A percentile compares a stretch with the other conserved stretches of the same genome.
Evolutionary conservation across 371 early-diverging fungal species (phyloP).

Genomic region (Mortierella sp.): DNA sequence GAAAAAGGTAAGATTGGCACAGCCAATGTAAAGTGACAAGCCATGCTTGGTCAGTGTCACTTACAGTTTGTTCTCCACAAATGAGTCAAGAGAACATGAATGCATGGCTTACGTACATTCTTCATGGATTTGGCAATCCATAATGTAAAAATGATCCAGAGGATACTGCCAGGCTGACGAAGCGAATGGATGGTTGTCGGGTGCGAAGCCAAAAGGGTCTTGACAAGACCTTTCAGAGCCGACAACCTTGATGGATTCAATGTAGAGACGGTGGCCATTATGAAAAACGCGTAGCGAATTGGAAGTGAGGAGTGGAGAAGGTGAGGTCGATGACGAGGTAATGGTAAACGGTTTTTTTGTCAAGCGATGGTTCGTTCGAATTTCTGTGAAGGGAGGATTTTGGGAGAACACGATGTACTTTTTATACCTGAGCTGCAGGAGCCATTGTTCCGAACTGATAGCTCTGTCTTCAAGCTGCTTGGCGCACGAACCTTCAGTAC

Average conservation of each 20-base stretch:
- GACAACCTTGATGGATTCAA: conserved; percentile 4
- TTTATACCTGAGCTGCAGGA: too few relatives aligned
- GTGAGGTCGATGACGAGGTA: too few relatives aligned
- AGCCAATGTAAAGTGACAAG: not conserved
- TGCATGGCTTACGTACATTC: too few relatives aligned
- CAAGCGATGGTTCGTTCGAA: too few relatives aligned
- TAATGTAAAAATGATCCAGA: conserved; percentile 19
- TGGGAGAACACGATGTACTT: too few relatives aligned
- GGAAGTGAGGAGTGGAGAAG: not conserved
- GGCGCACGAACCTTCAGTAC: not conserved
- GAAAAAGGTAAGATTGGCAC: not conserved
- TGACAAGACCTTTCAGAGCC: not conserved
- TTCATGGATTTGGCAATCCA: conserved; percentile 22
- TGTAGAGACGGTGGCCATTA: conserved; percentile 10
- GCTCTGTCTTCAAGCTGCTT: too few relatives aligned
- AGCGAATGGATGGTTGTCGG: conserved; percentile 7
- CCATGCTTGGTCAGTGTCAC: not conserved
- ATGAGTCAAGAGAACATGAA: not conserved
- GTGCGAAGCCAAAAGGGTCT: not conserved
- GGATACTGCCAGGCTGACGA: conserved; percentile 1
- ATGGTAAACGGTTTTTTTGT: too few relatives aligned
- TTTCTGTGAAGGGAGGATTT: too few relatives aligned
- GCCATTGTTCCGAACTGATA: too few relatives aligned
- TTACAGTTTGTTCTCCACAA: conserved; percentile 12
- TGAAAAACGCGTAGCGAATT: not conserved